phyloP scores from a whole-genome alignment of 73 alveolate species.

The Paramecium primaurelia region DNA sequence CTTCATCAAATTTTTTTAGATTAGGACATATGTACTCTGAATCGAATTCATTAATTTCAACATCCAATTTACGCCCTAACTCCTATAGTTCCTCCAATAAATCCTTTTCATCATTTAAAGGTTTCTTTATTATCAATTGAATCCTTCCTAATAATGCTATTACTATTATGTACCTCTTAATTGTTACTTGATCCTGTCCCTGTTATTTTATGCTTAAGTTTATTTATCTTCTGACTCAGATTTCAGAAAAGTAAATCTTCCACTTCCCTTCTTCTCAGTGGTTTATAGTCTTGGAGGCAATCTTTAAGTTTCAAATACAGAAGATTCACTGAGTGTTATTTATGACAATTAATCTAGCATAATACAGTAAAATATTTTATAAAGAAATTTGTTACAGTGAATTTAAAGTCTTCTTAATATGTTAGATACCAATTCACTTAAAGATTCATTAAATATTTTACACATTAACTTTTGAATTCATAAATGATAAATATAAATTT shows the following conservation, averaged over 20 bases:
- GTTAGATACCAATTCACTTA: background rate
- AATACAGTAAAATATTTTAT: background rate
- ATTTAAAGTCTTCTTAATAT: background rate
- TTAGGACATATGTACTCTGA: background rate
- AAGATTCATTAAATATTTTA: background rate
- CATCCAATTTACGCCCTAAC: constrained; percentile 24
- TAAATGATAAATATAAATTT: too few relatives aligned
- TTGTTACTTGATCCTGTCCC: constrained; percentile 10
- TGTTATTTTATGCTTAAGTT: background rate
- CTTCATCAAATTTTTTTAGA: background rate
- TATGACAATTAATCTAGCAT: background rate
- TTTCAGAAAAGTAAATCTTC: constrained; percentile 37
- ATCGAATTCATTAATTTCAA: background rate
- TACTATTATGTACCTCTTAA: background rate
- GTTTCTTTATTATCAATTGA: background rate
- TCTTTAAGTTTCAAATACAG: background rate
- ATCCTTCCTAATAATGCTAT: background rate
- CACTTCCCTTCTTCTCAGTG: background rate
- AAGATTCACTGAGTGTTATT: background rate
- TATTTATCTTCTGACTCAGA: background rate
- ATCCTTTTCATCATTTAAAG: background rate
- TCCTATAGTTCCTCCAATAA: background rate
- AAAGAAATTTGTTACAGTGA: background rate
- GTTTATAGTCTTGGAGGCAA: background rate
- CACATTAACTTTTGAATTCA: background rate